Evolutionary conservation across 768 basidiomycete species (phyloP).

Genomic region (Hericium rajendrae): DNA sequence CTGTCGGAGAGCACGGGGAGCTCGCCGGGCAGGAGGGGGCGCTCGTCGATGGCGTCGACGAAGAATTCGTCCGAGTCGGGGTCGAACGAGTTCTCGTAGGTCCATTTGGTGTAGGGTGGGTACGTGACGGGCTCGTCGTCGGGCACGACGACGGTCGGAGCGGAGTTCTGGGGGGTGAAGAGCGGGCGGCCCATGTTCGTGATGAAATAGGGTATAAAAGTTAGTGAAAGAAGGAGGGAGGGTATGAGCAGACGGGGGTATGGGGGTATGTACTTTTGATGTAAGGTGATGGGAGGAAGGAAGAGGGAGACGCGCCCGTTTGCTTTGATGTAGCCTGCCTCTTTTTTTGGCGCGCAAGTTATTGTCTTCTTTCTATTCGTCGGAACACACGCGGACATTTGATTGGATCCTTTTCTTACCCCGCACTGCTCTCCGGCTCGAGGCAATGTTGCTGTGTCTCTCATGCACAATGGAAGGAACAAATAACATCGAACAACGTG

Average conservation of each 20-base stretch:
- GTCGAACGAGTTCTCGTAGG: slow-evolving; percentile 15
- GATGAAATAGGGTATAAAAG: neutral
- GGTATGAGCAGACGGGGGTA: neutral
- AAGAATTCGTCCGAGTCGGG: slow-evolving; percentile 17
- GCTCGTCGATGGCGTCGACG: slow-evolving; percentile 14
- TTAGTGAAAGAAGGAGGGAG: neutral
- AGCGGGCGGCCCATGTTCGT: slow-evolving; percentile 14
- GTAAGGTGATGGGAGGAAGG: neutral
- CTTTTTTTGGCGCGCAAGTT: too few relatives aligned
- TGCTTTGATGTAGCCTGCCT: neutral
- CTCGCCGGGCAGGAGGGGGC: slow-evolving; percentile 8
- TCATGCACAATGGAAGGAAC: too few relatives aligned
- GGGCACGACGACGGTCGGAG: slow-evolving; percentile 4
- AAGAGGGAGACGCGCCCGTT: neutral
- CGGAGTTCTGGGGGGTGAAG: neutral
- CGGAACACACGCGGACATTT: too few relatives aligned
- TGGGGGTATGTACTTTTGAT: neutral
- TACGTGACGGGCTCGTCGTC: slow-evolving; percentile 4
- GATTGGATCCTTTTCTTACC: too few relatives aligned
- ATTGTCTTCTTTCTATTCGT: too few relatives aligned
- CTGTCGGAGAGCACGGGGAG: slow-evolving; percentile 8
- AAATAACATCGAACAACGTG: too few relatives aligned
- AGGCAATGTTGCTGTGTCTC: too few relatives aligned
- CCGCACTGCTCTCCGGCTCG: too few relatives aligned
- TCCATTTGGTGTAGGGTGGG: slow-evolving; percentile 9